A percentile compares a stretch with the other conserved stretches of the same genome.
phyloP scores from a whole-genome alignment of 108 stramenopile species.

The Nitzschia sp. region DNA sequence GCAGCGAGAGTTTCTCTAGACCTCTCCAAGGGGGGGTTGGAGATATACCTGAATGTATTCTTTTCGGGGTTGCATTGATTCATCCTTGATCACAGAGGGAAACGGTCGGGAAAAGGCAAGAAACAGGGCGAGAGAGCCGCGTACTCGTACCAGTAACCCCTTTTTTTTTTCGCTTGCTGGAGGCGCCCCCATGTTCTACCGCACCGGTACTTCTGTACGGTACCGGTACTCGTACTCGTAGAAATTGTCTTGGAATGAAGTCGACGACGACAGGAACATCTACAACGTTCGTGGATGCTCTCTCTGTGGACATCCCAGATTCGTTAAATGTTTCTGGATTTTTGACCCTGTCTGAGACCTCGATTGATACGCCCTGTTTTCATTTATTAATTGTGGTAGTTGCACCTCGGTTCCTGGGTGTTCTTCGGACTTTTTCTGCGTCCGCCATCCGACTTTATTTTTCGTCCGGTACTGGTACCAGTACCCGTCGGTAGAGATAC shows the following conservation, averaged over 20 bases:
- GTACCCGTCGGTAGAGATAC: no score
- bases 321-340: no score
- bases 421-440: not conserved
- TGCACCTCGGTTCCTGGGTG: not conserved
- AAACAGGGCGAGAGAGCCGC: not conserved
- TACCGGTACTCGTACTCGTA: no score
- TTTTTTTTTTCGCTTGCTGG: no score
- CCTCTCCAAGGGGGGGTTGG: not conserved
- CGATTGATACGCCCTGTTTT: not conserved
- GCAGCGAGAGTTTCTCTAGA: not conserved
- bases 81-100: not conserved
- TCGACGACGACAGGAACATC: not conserved
- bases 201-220: no score
- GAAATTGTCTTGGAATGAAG: not conserved
- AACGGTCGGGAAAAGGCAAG: not conserved
- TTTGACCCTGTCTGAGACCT: not conserved
- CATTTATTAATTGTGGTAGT: not conserved
- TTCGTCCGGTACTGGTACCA: no score
- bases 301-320: not conserved
- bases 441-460: not conserved
- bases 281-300: conserved; percentile 1
- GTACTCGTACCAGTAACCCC: no score
- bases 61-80: not conserved
- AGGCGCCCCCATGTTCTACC: not conserved
- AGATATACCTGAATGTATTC: not conserved